Conservation (phyloP, 139 green algal species). For the Volvox reticuliferus region DNA sequence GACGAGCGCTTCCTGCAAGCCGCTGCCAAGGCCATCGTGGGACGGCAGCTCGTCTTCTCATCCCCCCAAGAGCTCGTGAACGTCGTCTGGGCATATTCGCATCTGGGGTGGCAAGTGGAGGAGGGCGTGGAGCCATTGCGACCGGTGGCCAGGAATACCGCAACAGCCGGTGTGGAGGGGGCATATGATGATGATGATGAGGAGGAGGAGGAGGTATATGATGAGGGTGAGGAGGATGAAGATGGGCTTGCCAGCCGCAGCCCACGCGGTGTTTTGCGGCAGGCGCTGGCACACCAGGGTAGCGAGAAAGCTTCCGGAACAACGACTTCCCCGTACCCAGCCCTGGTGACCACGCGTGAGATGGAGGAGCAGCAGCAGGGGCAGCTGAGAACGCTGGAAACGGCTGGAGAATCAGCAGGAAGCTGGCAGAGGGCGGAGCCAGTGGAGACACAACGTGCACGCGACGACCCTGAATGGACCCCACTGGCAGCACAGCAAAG, state of each 20-base stretch:
- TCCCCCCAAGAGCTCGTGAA: constrained; percentile 46
- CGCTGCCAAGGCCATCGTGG: background rate
- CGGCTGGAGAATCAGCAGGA: background rate
- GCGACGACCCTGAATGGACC: too few species aligned
- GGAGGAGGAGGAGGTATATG: background rate
- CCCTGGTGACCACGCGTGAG: too few species aligned
- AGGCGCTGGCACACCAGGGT: background rate
- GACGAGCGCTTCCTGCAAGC: background rate
- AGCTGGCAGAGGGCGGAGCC: background rate
- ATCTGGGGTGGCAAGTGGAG: constrained; percentile 14
- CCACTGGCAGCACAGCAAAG: too few species aligned
- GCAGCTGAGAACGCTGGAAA: background rate
- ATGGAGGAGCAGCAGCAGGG: background rate
- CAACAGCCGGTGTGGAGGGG: background rate
- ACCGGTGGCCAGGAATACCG: background rate
- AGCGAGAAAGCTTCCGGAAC: background rate
- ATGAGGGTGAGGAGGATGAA: background rate
- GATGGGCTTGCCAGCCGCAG: background rate
- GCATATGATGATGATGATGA: background rate
- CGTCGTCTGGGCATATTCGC: constrained; percentile 15
- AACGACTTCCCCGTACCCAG: too few species aligned
- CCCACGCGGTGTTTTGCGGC: background rate
- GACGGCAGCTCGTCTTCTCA: background rate
- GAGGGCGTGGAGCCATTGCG: background rate
- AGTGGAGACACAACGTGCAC: too few species aligned